phyloP scores from a whole-genome alignment of 352 stramenopile genomes.

The Pythium myriotylum region DNA sequence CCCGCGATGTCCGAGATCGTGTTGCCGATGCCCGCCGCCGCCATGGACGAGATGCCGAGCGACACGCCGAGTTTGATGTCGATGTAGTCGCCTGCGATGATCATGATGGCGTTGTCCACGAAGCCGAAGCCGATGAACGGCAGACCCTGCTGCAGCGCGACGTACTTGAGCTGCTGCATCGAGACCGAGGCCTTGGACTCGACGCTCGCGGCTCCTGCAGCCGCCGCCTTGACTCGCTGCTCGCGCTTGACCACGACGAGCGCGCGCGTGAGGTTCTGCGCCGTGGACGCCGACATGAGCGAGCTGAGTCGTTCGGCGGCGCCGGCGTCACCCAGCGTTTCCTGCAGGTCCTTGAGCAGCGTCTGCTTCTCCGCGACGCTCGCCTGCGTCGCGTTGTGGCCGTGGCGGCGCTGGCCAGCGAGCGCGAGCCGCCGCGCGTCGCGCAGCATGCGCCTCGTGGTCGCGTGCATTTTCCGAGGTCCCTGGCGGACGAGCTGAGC shows the following conservation, averaged over 20 bases:
- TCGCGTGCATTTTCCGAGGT: slow-evolving; percentile 3
- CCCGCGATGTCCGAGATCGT: slow-evolving; percentile 77
- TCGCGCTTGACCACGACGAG: slow-evolving; percentile 32
- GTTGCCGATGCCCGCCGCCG: slow-evolving; percentile 84
- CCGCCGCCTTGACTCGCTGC: slow-evolving; percentile 9
- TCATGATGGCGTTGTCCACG: slow-evolving; percentile 97
- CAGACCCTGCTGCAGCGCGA: slow-evolving; percentile 72
- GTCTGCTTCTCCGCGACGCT: slow-evolving; percentile 34
- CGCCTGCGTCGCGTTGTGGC: slow-evolving; percentile 33
- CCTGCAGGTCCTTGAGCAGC: slow-evolving; percentile 48
- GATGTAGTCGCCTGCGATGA: slow-evolving; percentile 87
- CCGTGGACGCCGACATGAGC: slow-evolving; percentile 52
- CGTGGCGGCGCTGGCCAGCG: neutral
- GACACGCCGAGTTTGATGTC: slow-evolving; percentile 80
- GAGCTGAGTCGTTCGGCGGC: slow-evolving; percentile 35
- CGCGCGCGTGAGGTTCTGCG: slow-evolving; percentile 51
- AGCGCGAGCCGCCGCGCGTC: neutral
- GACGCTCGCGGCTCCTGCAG: slow-evolving; percentile 17
- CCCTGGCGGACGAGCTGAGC: neutral
- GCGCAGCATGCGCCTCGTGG: neutral
- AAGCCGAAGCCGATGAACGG: slow-evolving; percentile 98
- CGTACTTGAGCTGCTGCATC: slow-evolving; percentile 59
- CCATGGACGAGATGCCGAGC: slow-evolving; percentile 89
- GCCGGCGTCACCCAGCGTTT: slow-evolving; percentile 32
- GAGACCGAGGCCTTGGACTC: slow-evolving; percentile 15